Evolutionary conservation across 768 basidiomycete genomes (phyloP).

Genomic region (Tricholoma saponaceum): DNA sequence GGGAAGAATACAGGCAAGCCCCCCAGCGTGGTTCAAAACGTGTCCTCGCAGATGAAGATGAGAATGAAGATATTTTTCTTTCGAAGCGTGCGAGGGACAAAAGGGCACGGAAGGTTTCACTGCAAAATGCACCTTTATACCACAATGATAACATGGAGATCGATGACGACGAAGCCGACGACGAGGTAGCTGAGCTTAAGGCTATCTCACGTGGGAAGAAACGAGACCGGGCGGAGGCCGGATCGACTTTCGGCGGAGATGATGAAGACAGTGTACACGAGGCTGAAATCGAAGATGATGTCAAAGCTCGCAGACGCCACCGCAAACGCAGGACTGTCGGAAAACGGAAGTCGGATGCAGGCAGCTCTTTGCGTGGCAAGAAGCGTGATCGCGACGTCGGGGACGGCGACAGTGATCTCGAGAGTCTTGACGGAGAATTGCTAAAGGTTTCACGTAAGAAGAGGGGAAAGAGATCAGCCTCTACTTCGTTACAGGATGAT

Average conservation of each 20-base stretch:
- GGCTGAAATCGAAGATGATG: slow-evolving; percentile 32
- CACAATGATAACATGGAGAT: slow-evolving; percentile 43
- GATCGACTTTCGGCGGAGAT: slow-evolving; percentile 66
- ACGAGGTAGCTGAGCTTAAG: slow-evolving; percentile 35
- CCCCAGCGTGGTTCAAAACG: slow-evolving; percentile 49
- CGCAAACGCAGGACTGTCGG: slow-evolving; percentile 56
- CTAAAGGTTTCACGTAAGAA: slow-evolving; percentile 42
- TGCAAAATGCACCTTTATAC: slow-evolving; percentile 33
- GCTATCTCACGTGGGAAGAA: slow-evolving; percentile 58
- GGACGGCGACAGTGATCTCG: slow-evolving; percentile 40
- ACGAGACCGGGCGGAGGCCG: slow-evolving; percentile 71
- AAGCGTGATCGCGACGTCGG: slow-evolving; percentile 64
- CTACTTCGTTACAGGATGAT: slow-evolving; percentile 26
- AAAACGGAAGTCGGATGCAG: slow-evolving; percentile 48
- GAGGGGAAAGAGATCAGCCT: slow-evolving; percentile 43
- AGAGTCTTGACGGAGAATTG: slow-evolving; percentile 28
- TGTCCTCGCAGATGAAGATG: slow-evolving; percentile 42
- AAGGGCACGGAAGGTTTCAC: slow-evolving; percentile 51
- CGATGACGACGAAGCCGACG: slow-evolving; percentile 41
- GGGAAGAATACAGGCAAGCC: slow-evolving; percentile 20
- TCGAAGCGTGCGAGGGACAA: slow-evolving; percentile 43
- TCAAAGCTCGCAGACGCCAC: slow-evolving; percentile 40
- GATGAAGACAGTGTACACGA: slow-evolving; percentile 41
- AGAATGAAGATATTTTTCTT: slow-evolving; percentile 31
- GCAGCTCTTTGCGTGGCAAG: slow-evolving; percentile 42